phyloP scores from a whole-genome alignment of 2,329 filamentous ascomycete species.

The Calonectria pauciramosa region DNA sequence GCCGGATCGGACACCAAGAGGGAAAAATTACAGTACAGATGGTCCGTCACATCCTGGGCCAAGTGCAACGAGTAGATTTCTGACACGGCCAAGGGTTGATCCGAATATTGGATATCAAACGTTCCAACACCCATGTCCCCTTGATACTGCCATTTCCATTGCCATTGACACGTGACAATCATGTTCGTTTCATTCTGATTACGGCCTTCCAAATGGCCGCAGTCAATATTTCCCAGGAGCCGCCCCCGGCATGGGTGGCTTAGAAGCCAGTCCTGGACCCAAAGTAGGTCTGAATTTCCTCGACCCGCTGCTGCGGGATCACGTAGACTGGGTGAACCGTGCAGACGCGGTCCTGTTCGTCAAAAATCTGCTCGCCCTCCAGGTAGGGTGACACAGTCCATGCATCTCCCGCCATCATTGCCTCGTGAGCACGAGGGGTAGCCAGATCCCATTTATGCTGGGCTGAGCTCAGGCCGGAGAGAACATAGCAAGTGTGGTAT shows the following conservation, averaged over 20 bases:
- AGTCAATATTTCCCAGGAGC: conserved; percentile 16
- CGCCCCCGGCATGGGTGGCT: conserved; percentile 35
- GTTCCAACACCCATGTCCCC: background rate
- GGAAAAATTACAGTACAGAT: conserved; percentile 22
- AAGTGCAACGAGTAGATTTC: conserved; percentile 23
- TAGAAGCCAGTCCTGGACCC: conserved; percentile 70
- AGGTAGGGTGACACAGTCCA: conserved; percentile 65
- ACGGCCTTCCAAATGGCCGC: background rate
- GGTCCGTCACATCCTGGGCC: conserved; percentile 18
- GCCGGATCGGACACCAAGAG: conserved; percentile 32
- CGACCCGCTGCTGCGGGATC: conserved; percentile 79
- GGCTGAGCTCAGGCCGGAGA: conserved; percentile 86
- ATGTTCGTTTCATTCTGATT: conserved; percentile 5
- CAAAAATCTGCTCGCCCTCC: conserved; percentile 74
- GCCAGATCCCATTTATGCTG: conserved; percentile 76
- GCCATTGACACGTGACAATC: conserved; percentile 20
- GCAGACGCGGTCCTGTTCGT: conserved; percentile 77
- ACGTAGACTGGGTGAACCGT: conserved; percentile 88
- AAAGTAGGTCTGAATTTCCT: conserved; percentile 76
- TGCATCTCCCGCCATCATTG: conserved; percentile 53
- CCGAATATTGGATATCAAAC: conserved; percentile 29
- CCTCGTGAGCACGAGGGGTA: conserved; percentile 49
- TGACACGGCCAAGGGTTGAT: conserved; percentile 29
- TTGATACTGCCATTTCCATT: background rate
- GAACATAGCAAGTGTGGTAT: conserved; percentile 94